phyloP scores from a whole-genome alignment of 352 stramenopile genomes.

The Pythium aquatile region DNA sequence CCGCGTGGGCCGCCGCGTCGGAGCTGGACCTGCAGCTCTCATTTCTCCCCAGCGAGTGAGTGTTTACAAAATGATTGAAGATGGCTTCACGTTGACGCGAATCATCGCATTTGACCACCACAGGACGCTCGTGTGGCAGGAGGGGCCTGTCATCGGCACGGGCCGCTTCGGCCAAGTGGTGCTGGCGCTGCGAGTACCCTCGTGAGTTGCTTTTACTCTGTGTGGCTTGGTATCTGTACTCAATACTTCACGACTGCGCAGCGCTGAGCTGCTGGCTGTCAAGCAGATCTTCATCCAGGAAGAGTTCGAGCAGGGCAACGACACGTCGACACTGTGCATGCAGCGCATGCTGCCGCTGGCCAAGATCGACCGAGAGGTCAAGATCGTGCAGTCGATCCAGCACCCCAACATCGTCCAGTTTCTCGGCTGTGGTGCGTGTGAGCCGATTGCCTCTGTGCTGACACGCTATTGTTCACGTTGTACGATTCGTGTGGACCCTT shows the following conservation, averaged over 20 bases:
- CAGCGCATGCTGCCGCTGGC: conserved; percentile 48
- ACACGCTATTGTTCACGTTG: no score
- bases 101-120: neutral
- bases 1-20: conserved; percentile 13
- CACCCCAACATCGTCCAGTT: conserved; percentile 69
- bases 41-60: conserved; percentile 48
- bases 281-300: conserved; percentile 88
- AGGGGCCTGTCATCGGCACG: conserved; percentile 57
- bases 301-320: conserved; percentile 65
- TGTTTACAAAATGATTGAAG: neutral
- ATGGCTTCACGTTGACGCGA: neutral
- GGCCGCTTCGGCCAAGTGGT: conserved; percentile 75
- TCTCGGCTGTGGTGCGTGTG: conserved; percentile 45
- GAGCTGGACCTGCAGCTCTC: conserved; percentile 42
- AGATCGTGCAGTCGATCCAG: conserved; percentile 43
- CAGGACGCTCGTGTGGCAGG: conserved; percentile 70
- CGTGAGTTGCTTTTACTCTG: conserved; percentile 23
- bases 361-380: conserved; percentile 60
- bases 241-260: conserved; percentile 18
- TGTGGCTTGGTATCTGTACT: neutral
- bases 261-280: conserved; percentile 80
- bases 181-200: conserved; percentile 61
- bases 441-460: no score
- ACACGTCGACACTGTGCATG: conserved; percentile 57
- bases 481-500: no score